Evolutionary conservation across 768 basidiomycete genomes (phyloP), one percentile per base, ranked within the genome.

Genomic region (Gymnopilus dilepis): DNA sequence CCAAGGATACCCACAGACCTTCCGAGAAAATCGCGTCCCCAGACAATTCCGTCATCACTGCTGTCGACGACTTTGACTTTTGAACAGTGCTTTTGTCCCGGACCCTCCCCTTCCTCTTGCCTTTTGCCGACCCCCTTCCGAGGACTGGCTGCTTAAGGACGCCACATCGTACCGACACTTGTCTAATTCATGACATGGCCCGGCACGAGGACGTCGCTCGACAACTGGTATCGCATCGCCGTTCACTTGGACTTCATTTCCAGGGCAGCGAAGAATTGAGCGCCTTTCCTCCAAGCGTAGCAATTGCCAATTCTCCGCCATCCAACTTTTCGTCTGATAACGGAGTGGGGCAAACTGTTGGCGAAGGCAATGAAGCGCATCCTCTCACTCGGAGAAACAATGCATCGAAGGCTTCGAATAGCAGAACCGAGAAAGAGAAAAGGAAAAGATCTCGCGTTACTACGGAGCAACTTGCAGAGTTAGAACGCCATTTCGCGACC

Each of bases 401-500:
- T 31, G 65, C 69, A 55, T 73, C 74, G n/a, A 59, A 69, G 30
- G 30, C 2, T 13, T 70, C 77, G 64, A 54, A 67, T 33, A 62
- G 58, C 33, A 77, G 78, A 63, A 64, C 72, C 51, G 68, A 65
- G 12, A 73, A 69, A 60, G 72, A 73, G 52, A 73, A 72, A 59
- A 60, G 69, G 48, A 93, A 92, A 70, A 85, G 91, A 33, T 89
- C 86, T 17, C 85, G 92, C 8, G 90, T 94, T 43, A 92, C 89
- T 0, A 88, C 89, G 34, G 89, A 90, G 55, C 92, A 94, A 68
- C 84, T 94, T n/a, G 79, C 82, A 3, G 87, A 90, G 58, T 77
- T 94, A 34, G 92, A 94, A 65, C 82, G 78, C 2, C 84, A 87
- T 66, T 94, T 94, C 70, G 73, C 84, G 12, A 68, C 75, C 52